These are phyloP conservation scores for Kazachstania sp. DNA, from an alignment of 1,139 yeast genomes.

Conservation along the genomic window DNA sequence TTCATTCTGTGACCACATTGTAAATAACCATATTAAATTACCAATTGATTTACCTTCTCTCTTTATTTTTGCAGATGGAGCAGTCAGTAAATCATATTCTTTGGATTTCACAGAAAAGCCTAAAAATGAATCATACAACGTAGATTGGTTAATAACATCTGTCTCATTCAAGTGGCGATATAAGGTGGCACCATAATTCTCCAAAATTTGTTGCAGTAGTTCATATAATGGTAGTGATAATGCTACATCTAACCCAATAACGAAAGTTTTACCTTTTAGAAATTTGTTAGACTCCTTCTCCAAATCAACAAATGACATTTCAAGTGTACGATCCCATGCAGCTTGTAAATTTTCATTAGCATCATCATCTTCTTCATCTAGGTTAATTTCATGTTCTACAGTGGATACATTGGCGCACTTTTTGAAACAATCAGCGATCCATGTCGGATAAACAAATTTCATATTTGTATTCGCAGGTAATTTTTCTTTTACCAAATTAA, in stretches of 20 bases:
- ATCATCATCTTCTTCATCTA: background rate
- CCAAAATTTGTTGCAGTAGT: conserved; percentile 32
- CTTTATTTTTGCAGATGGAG: conserved; percentile 4
- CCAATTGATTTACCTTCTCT: conserved; percentile 40
- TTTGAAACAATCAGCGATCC: conserved; percentile 66
- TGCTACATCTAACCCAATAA: conserved; percentile 27
- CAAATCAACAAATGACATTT: conserved; percentile 4
- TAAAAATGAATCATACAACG: conserved; percentile 46
- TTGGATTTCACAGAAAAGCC: conserved; percentile 58
- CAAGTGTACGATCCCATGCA: conserved; percentile 22
- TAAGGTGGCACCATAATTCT: conserved; percentile 35
- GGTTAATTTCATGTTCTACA: conserved; percentile 39
- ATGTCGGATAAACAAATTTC: conserved; percentile 62
- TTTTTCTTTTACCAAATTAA: conserved; percentile 31
- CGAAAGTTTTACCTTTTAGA: conserved; percentile 21
- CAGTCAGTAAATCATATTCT: conserved; percentile 37
- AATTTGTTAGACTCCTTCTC: conserved; percentile 5
- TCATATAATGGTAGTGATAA: conserved; percentile 28
- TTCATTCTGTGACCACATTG: conserved; percentile 46
- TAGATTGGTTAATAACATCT: conserved; percentile 13
- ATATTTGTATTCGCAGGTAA: conserved; percentile 34
- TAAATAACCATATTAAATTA: conserved; percentile 65
- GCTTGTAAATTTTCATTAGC: conserved; percentile 17
- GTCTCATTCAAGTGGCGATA: conserved; percentile 25
- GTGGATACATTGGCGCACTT: conserved; percentile 46